A percentile compares a stretch with the other conserved stretches of the same genome.
Evolutionary conservation across 1,139 yeast genomes (phyloP).

Genomic region (Pichia sp.): DNA sequence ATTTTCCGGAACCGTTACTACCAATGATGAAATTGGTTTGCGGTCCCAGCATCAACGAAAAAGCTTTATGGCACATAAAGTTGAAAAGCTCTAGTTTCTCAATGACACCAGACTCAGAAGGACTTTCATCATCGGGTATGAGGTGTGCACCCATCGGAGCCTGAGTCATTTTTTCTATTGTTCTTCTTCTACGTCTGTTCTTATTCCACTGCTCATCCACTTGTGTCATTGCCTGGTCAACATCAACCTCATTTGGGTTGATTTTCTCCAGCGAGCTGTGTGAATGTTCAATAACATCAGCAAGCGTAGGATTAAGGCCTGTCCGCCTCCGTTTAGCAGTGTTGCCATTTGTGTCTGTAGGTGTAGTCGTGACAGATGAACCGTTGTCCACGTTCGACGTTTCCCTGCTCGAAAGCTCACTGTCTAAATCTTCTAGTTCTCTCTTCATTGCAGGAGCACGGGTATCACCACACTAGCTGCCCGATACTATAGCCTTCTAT

Average conservation of each 20-base stretch:
- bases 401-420: not conserved
- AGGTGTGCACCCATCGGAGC: constrained; percentile 13
- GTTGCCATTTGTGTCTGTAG: not conserved
- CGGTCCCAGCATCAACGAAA: constrained; percentile 74
- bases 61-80: constrained; percentile 83
- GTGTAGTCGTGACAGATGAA: not conserved
- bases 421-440: not conserved
- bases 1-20: constrained; percentile 91
- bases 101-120: constrained; percentile 53
- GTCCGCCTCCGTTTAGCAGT: not conserved
- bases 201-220: constrained; percentile 20
- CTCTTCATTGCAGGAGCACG: not conserved
- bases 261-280: constrained; percentile 1
- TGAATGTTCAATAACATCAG: not conserved
- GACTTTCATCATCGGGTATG: constrained; percentile 24
- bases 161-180: constrained; percentile 27
- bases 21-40: constrained; percentile 89
- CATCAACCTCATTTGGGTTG: constrained; percentile 23
- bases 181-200: constrained; percentile 18
- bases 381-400: not conserved
- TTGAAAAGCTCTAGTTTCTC: constrained; percentile 55
- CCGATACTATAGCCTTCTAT: too few species aligned
- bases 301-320: not conserved
- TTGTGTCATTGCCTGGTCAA: constrained; percentile 30
- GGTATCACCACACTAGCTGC: not conserved